Conservation (phyloP, 2,329 filamentous ascomycete species). For the Talaromyces sp. region DNA sequence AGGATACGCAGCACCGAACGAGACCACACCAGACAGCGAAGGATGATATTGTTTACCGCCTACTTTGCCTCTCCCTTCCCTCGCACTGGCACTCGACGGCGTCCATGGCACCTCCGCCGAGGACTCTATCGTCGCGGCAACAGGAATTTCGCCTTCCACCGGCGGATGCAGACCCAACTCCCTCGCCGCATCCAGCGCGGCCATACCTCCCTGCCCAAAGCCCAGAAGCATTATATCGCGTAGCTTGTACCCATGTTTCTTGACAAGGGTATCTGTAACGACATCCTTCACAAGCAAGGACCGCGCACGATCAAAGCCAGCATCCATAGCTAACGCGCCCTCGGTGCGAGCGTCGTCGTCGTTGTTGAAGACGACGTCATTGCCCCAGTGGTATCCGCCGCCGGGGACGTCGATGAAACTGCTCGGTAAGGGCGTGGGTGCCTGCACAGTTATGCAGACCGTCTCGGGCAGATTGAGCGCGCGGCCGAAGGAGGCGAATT, state of each 20-base stretch:
- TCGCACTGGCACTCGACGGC: not conserved
- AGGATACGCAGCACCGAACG: constrained; percentile 43
- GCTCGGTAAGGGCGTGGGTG: constrained; percentile 65
- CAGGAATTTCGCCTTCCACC: constrained; percentile 7
- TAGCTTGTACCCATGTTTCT: constrained; percentile 57
- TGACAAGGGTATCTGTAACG: constrained; percentile 52
- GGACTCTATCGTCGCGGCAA: not conserved
- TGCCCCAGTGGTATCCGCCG: constrained; percentile 65
- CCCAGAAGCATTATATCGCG: constrained; percentile 63
- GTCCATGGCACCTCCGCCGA: not conserved
- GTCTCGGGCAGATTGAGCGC: constrained; percentile 74
- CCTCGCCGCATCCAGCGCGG: constrained; percentile 57
- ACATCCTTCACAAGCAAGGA: constrained; percentile 50
- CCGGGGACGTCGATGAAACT: constrained; percentile 49
- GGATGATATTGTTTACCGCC: constrained; percentile 10
- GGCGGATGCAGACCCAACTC: constrained; percentile 31
- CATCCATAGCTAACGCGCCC: constrained; percentile 59
- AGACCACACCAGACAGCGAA: constrained; percentile 40
- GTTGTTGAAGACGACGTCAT: constrained; percentile 60
- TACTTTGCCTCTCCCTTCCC: not conserved
- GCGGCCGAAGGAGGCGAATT: constrained; percentile 67
- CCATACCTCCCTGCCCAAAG: constrained; percentile 64
- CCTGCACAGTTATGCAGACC: constrained; percentile 70
- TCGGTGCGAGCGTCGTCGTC: constrained; percentile 29
- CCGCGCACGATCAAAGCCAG: constrained; percentile 55